A percentile compares a stretch with the other conserved stretches of the same genome.
Evolutionary conservation across 768 basidiomycete genomes (phyloP).

Genomic region (Suillus placidus): DNA sequence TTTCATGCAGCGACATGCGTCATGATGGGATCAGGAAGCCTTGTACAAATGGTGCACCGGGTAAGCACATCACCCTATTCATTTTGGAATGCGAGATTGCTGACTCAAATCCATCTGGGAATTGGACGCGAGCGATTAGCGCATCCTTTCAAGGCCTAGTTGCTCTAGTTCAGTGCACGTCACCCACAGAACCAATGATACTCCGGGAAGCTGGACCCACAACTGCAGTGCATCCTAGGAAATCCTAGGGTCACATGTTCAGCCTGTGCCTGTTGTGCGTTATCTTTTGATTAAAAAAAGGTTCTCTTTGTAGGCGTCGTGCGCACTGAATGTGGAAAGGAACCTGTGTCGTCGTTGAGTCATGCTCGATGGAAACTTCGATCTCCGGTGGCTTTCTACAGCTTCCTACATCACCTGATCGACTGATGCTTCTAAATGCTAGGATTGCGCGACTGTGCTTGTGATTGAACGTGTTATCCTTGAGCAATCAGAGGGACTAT

Average conservation of each 20-base stretch:
- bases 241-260: background rate
- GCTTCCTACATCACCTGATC: background rate
- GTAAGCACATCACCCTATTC: no score
- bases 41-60: background rate
- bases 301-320: background rate
- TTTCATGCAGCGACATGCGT: background rate
- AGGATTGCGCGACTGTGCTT: background rate
- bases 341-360: background rate
- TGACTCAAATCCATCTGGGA: background rate
- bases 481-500: background rate
- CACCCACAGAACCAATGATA: background rate
- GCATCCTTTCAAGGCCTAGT: background rate
- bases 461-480: background rate
- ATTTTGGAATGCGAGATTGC: background rate
- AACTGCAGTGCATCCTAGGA: slow-evolving; percentile 2
- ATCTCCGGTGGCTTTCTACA: background rate
- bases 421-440: slow-evolving; percentile 2
- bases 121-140: background rate
- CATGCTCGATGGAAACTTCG: background rate
- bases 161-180: background rate
- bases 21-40: background rate
- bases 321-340: background rate
- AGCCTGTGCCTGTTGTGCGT: background rate
- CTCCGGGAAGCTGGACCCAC: slow-evolving; percentile 1
- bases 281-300: slow-evolving; percentile 1